Percentiles rank a stretch among this genome's conserved stretches.
Evolutionary conservation across 768 basidiomycete genomes (phyloP).

Genomic region (Naganishia kalamii): DNA sequence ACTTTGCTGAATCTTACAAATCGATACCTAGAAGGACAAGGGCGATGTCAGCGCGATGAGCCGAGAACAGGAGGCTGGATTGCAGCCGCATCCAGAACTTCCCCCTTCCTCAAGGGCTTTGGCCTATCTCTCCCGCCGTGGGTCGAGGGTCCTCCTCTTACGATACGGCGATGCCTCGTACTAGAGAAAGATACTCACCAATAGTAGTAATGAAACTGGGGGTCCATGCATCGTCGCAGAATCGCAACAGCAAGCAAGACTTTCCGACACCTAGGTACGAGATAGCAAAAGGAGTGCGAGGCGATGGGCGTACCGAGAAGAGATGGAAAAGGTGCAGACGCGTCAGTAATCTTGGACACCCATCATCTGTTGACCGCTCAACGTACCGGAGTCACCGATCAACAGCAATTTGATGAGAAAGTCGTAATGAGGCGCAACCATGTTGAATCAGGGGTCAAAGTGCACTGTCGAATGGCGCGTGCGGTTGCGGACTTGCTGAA

Average conservation of each 20-base stretch:
- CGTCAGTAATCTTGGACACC: not conserved
- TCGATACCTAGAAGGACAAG: slow-evolving; percentile 9
- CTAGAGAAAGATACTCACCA: slow-evolving; percentile 49
- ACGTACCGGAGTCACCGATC: slow-evolving; percentile 86
- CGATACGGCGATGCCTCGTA: too few species aligned
- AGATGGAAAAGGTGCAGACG: not conserved
- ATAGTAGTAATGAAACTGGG: slow-evolving; percentile 99
- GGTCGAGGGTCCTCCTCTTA: too few species aligned
- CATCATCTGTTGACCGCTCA: not conserved
- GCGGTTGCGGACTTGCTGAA: not conserved
- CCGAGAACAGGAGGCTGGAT: too few species aligned
- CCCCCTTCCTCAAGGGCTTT: too few species aligned
- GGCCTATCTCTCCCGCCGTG: too few species aligned
- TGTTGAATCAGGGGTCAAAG: slow-evolving; percentile 13
- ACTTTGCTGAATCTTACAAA: slow-evolving; percentile 2
- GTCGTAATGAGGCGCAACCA: slow-evolving; percentile 75
- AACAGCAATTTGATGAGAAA: slow-evolving; percentile 74
- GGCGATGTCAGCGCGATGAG: not conserved
- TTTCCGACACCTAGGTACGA: slow-evolving; percentile 71
- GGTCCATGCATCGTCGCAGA: slow-evolving; percentile 99
- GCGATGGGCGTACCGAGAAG: not conserved
- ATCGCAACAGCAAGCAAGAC: slow-evolving; percentile 59
- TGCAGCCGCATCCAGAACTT: too few species aligned
- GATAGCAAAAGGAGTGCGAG: slow-evolving; percentile 35
- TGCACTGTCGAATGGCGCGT: not conserved